These are phyloP conservation scores for Nyctanthes arbortristis DNA, from an alignment of 257 asterid species.

Conservation along the genomic window DNA sequence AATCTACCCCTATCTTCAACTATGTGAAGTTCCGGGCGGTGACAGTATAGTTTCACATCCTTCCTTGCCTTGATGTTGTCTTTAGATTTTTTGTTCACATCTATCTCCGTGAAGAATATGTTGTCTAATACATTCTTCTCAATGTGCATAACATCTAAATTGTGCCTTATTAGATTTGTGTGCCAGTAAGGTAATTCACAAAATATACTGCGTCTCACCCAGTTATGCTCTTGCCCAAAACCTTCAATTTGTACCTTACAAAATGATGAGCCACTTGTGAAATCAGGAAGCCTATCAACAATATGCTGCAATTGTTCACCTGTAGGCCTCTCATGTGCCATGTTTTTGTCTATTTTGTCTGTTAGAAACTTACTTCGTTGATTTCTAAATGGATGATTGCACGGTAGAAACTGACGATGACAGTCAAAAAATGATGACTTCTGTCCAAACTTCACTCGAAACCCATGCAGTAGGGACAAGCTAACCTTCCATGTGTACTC, in stretches of 20 bases:
- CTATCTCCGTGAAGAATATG: neutral
- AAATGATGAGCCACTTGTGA: neutral
- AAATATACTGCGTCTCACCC: neutral
- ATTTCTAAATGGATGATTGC: neutral
- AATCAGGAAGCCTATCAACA: neutral
- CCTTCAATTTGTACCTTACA: neutral
- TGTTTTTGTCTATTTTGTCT: neutral
- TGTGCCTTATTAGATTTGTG: too few species aligned
- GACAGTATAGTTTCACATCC: neutral
- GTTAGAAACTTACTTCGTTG: neutral
- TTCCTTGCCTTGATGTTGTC: constrained; percentile 2
- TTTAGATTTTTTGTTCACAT: neutral
- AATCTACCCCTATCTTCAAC: neutral
- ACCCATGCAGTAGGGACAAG: neutral
- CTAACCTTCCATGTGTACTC: too few species aligned
- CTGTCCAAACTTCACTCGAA: neutral
- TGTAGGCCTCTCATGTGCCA: too few species aligned
- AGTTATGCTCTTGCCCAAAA: neutral
- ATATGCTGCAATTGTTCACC: neutral
- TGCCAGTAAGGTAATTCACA: too few species aligned
- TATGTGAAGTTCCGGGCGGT: neutral
- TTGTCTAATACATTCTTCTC: constrained; percentile 14
- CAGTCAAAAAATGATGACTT: neutral
- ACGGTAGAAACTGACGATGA: neutral
- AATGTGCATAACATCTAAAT: too few species aligned